Evolutionary conservation across 2,329 filamentous ascomycete species (phyloP).

Genomic region (Emmonsiellopsis sp.): DNA sequence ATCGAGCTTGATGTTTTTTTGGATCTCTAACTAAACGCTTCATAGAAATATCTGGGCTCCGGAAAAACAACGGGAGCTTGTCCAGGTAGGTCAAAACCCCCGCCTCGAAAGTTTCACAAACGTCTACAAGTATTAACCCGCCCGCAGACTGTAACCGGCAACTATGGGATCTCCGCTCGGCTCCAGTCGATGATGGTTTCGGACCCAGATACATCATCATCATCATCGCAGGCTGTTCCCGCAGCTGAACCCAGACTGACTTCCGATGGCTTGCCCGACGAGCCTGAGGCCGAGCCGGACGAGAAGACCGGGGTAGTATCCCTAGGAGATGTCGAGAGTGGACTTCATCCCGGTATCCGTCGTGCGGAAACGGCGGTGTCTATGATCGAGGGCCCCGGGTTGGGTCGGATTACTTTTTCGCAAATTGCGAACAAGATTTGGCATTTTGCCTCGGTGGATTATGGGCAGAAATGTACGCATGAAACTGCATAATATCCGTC

Average conservation of each 20-base stretch:
- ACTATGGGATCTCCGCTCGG: constrained; percentile 60
- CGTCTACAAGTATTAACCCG: background rate
- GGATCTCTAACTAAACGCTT: constrained; percentile 7
- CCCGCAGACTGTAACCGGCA: constrained; percentile 40
- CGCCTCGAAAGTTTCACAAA: background rate
- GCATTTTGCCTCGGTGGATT: constrained; percentile 65
- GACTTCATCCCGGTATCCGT: background rate
- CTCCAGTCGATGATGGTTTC: constrained; percentile 55
- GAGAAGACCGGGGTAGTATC: background rate
- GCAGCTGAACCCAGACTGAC: constrained; percentile 10
- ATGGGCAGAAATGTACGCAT: constrained; percentile 51
- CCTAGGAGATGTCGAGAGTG: background rate
- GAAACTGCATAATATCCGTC: background rate
- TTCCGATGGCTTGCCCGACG: constrained; percentile 6
- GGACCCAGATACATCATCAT: constrained; percentile 30
- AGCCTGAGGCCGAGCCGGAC: background rate
- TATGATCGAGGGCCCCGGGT: background rate
- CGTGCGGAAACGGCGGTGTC: background rate
- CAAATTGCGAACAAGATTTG: constrained; percentile 60
- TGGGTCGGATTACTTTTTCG: constrained; percentile 39
- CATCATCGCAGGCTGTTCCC: constrained; percentile 11
- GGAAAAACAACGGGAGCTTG: constrained; percentile 46
- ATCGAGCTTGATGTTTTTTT: constrained; percentile 1
- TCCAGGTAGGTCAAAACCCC: constrained; percentile 31
- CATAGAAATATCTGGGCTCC: constrained; percentile 61